phyloP scores from a whole-genome alignment of 75 land plant genomes.

The Selaginella moellendorffii region DNA sequence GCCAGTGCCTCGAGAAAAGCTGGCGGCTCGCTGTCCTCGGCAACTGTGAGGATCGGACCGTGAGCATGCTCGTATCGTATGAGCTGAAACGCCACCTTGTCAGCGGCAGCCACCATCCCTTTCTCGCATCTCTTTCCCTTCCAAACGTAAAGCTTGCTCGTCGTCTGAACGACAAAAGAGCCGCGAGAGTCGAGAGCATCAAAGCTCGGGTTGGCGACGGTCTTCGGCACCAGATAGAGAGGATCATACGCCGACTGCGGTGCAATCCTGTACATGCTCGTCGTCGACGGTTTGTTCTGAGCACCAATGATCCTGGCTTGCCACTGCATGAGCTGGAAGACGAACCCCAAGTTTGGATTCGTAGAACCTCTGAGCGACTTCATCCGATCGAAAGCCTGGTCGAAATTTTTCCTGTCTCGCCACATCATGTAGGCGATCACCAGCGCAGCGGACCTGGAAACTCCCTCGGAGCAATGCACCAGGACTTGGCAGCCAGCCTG shows the following conservation, averaged over 20 bases:
- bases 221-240: slow-evolving; percentile 36
- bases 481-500: slow-evolving; percentile 30
- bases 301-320: slow-evolving; percentile 29
- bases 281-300: slow-evolving; percentile 21
- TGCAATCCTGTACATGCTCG: slow-evolving; percentile 25
- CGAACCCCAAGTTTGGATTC: slow-evolving; percentile 45
- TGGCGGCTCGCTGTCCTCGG: slow-evolving; percentile 1
- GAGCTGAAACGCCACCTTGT: slow-evolving; percentile 27
- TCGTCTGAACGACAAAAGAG: slow-evolving; percentile 24
- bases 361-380: slow-evolving; percentile 28
- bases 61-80: slow-evolving; percentile 14
- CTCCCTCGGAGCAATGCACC: slow-evolving; percentile 42
- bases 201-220: slow-evolving; percentile 14
- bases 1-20: background rate
- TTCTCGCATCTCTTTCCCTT: slow-evolving; percentile 19
- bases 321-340: slow-evolving; percentile 38
- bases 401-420: slow-evolving; percentile 29
- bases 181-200: slow-evolving; percentile 32
- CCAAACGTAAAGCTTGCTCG: slow-evolving; percentile 29
- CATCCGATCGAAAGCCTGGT: slow-evolving; percentile 37
- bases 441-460: slow-evolving; percentile 35
- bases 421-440: slow-evolving; percentile 52
- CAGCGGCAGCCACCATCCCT: slow-evolving; percentile 23
- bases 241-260: slow-evolving; percentile 53
- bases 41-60: background rate